Evolutionary conservation across 345 rosid species (phyloP), one percentile per base, ranked within the genome.

Genomic region (Heritiera littoralis): DNA sequence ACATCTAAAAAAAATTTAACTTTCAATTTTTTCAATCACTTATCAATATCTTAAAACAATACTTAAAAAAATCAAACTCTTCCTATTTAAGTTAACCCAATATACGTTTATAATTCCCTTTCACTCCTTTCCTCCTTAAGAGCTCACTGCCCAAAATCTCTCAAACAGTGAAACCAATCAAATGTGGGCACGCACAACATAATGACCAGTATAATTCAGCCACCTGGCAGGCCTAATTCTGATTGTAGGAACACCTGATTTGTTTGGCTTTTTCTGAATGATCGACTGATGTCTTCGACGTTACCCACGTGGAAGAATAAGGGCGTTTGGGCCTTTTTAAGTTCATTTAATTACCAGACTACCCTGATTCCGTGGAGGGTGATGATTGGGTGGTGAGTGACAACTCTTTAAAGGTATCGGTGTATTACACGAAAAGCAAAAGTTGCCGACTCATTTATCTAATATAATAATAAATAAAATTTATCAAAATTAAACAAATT

Each of bases 351-450:
- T 83, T 76, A 80, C 85, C 23, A 67, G 54, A 77, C 64, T 80
- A 43, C 68, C 83, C 82, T 11, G 9, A 40, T 66, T 72, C 13
- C 65, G 76, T 66, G 78, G 80, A 52, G 35, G 17, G 0, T 23
- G 18, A 12, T 63, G 14, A 78, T 81, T 78, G 75, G 80, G 8
- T 6, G 13, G 51, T 3, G 1, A 4, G 14, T 10, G 23, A 43
- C 48, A 64, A 9, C 20, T 38, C 28, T 0, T 13, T 7, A 1
- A 59, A 45, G 3, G 4, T 58, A 51, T 43, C 52, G 84, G 70
- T 78, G 82, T 30, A 64, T 75, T 65, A 55, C 9, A 76, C 84
- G 82, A 35, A 17, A 81, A 78, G 84, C 28, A 23, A 23, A 23
- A 23, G 28, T 23, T 23, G 28, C 28, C 28, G 28, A 23, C 28